Percentiles rank a stretch among this genome's conserved stretches.
These are phyloP conservation scores for Fusarium tuaranense DNA, from an alignment of 2,329 filamentous ascomycete species.

Conservation along the genomic window DNA sequence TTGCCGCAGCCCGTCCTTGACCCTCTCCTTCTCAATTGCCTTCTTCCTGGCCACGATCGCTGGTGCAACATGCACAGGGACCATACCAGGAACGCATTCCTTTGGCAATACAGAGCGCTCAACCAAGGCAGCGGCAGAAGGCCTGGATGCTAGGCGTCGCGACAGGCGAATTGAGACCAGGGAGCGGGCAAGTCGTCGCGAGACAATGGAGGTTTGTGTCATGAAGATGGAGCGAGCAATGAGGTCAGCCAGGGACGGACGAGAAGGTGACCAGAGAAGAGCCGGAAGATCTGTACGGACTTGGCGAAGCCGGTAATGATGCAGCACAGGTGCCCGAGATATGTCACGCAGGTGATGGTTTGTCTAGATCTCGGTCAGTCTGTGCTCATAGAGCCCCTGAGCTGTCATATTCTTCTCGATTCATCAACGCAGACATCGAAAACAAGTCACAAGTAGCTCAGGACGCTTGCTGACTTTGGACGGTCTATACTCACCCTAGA, in stretches of 20 bases:
- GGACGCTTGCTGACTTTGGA: constrained; percentile 7
- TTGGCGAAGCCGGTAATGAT: constrained; percentile 69
- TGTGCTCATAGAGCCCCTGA: constrained; percentile 6
- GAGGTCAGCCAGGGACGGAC: constrained; percentile 71
- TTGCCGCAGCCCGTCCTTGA: constrained; percentile 74
- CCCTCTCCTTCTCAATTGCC: constrained; percentile 72
- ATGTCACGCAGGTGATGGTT: constrained; percentile 72
- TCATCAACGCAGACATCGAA: neutral
- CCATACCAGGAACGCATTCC: constrained; percentile 68
- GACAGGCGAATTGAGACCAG: constrained; percentile 75
- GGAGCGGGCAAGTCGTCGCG: constrained; percentile 71
- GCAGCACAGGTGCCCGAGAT: constrained; percentile 74
- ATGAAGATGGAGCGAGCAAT: constrained; percentile 75
- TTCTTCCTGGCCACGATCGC: constrained; percentile 71
- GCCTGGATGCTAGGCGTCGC: constrained; percentile 69
- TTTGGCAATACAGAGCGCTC: constrained; percentile 72
- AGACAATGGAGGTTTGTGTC: constrained; percentile 73
- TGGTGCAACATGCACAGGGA: constrained; percentile 63
- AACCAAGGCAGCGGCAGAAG: constrained; percentile 70
- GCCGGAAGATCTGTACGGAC: constrained; percentile 66
- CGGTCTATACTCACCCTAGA: constrained; percentile 63
- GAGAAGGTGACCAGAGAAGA: constrained; percentile 66
- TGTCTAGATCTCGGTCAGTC: constrained; percentile 57
- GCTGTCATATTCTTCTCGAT: neutral
- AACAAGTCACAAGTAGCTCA: neutral